Conservation (phyloP, 2,329 filamentous ascomycete species). For the Fonsecaea multimorphosa region DNA sequence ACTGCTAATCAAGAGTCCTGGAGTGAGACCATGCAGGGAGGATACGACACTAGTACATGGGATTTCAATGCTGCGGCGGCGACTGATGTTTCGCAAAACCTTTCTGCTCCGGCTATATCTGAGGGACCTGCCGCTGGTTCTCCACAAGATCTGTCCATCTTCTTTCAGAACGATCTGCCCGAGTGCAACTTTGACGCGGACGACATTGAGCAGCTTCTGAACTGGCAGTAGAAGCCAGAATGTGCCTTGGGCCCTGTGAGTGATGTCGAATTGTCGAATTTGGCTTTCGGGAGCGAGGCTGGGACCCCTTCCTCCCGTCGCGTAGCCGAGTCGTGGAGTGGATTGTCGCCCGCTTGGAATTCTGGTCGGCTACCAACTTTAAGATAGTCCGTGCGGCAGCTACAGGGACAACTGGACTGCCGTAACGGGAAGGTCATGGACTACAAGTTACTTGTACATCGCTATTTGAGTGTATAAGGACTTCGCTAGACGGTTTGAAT, state of each 20-base stretch:
- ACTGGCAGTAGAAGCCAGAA: background rate
- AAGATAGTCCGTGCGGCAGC: background rate
- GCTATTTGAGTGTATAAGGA: background rate
- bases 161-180: background rate
- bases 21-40: too few relatives aligned
- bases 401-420: background rate
- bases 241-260: too few relatives aligned
- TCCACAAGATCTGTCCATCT: background rate
- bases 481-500: background rate
- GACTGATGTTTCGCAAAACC: background rate
- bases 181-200: background rate
- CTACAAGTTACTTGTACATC: background rate
- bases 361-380: background rate
- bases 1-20: too few relatives aligned
- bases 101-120: background rate
- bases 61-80: background rate
- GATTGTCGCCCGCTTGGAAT: background rate
- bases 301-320: background rate
- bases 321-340: background rate
- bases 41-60: too few relatives aligned
- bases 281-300: background rate
- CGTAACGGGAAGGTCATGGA: background rate
- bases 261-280: background rate
- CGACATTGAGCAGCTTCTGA: background rate
- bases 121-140: background rate